Evolutionary conservation across 2,329 filamentous ascomycete genomes (phyloP), one percentile per base, ranked within the genome.

Genomic region (Harringtonia aguacate): DNA sequence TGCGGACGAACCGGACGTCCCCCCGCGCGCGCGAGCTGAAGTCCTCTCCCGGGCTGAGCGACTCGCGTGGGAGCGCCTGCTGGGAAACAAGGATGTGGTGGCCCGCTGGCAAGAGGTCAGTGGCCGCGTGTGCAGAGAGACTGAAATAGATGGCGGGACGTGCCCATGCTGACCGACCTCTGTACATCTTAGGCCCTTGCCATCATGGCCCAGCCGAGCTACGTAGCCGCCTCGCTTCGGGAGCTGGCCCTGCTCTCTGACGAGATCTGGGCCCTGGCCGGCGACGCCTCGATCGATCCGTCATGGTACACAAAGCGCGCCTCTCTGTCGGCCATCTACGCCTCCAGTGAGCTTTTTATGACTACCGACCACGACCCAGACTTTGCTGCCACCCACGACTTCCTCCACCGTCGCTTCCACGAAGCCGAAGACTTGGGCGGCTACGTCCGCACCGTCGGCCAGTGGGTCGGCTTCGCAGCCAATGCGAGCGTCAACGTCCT

Each of bases 281-380:
- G 87, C 41, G 92, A 97, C 61, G 70, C 67, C 20, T 75, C 81
- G 20, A 85, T 95, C 48, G 89, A 97, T 61, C 75, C 78, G 4
- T 81, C 79, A 5, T 98, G 92, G 92, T 98, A 98, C 56, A 68
- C 73, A 45, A 78, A 78, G 58, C 72, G 75, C 39, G 73, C 67
- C 4, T 70, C 69, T 18, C 61, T 79, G 10, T 73, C 74, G 29
- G 63, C 72, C 52, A 68, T 75, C 35, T 79, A 79, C 54, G 86
- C 86, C 41, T 78, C 81, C 29, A 75, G 82, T 45, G 92, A 98
- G 64, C 69, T 95, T 6, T 94, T 89, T 65, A 95, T 97, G 88
- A 95, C 88, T 20, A 88, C 84, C 47, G 92, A 97, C 62, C 72
- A 82, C 4, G 38, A 28, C 15, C 66, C 73, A 0, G 77, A 76